Evolutionary conservation across 2,329 filamentous ascomycete genomes (phyloP).

Genomic region (Phialocephala subalpina): DNA sequence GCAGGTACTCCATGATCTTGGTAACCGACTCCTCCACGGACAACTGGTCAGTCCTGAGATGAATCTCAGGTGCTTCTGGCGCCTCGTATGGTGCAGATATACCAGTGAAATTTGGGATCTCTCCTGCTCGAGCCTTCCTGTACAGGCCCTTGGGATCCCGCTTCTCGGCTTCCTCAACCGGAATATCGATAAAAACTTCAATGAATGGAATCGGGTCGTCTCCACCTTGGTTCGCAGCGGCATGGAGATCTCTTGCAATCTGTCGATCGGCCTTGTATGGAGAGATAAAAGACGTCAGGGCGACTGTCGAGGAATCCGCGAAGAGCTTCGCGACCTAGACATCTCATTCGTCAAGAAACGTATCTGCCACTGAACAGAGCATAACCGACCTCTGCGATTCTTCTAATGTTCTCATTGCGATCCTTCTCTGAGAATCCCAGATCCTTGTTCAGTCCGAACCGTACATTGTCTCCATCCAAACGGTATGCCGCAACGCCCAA

Average conservation of each 20-base stretch:
- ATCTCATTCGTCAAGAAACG: not conserved
- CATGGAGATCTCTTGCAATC: constrained; percentile 82
- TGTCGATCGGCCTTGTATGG: constrained; percentile 90
- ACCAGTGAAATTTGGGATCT: constrained; percentile 98
- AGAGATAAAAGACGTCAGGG: constrained; percentile 96
- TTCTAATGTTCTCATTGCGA: constrained; percentile 96
- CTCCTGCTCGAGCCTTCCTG: constrained; percentile 92
- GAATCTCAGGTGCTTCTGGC: constrained; percentile 84
- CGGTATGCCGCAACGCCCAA: constrained; percentile 85
- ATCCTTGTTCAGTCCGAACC: constrained; percentile 98
- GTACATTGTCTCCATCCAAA: constrained; percentile 97
- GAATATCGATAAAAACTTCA: constrained; percentile 93
- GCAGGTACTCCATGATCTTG: constrained; percentile 83
- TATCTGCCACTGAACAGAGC: not conserved
- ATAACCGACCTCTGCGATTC: constrained; percentile 78
- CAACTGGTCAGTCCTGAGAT: constrained; percentile 82
- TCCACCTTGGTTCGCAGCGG: constrained; percentile 59
- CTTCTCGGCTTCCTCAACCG: constrained; percentile 90
- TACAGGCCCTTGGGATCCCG: constrained; percentile 97
- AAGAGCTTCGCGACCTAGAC: constrained; percentile 89
- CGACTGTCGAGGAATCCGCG: constrained; percentile 85
- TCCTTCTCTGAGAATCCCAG: constrained; percentile 93
- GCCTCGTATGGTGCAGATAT: constrained; percentile 96
- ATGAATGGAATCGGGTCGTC: constrained; percentile 82
- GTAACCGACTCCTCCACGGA: constrained; percentile 88